These are phyloP conservation scores for Solanum appendiculatum DNA, from an alignment of 257 asterid genomes.

Conservation along the genomic window DNA sequence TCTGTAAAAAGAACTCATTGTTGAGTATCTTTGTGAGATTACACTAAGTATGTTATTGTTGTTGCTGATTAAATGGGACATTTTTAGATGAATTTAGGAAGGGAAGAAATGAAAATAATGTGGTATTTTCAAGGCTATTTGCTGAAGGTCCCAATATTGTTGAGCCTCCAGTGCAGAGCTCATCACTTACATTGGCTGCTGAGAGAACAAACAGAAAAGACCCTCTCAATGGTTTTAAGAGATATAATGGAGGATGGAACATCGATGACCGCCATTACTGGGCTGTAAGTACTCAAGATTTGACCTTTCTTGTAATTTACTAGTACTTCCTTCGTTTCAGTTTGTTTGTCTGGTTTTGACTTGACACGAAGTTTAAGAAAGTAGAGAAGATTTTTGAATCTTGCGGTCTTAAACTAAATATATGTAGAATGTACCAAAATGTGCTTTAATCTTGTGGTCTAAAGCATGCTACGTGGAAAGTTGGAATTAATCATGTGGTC, in stretches of 20 bases:
- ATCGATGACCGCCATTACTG: conserved; percentile 74
- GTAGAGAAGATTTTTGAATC: not conserved
- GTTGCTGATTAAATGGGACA: not conserved
- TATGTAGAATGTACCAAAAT: too few species aligned
- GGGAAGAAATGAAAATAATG: conserved; percentile 6
- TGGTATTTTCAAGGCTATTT: conserved; percentile 32
- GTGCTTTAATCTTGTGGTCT: too few species aligned
- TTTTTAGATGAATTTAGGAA: conserved; percentile 16
- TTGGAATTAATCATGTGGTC: too few species aligned
- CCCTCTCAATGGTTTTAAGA: conserved; percentile 51
- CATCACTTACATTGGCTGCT: conserved; percentile 65
- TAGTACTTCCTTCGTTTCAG: not conserved
- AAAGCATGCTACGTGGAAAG: too few species aligned
- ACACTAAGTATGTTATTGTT: not conserved
- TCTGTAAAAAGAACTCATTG: too few species aligned
- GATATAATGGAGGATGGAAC: conserved; percentile 80
- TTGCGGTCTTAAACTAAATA: not conserved
- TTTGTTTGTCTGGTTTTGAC: not conserved
- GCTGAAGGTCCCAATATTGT: conserved; percentile 24
- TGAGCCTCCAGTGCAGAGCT: conserved; percentile 18
- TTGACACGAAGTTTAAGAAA: not conserved
- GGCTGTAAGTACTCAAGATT: conserved; percentile 51
- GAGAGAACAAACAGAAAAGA: conserved; percentile 65
- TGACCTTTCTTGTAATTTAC: not conserved
- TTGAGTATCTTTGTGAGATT: not conserved